These are phyloP conservation scores for Aphanomyces astaci DNA, from an alignment of 352 stramenopile genomes.

Conservation along the genomic window DNA sequence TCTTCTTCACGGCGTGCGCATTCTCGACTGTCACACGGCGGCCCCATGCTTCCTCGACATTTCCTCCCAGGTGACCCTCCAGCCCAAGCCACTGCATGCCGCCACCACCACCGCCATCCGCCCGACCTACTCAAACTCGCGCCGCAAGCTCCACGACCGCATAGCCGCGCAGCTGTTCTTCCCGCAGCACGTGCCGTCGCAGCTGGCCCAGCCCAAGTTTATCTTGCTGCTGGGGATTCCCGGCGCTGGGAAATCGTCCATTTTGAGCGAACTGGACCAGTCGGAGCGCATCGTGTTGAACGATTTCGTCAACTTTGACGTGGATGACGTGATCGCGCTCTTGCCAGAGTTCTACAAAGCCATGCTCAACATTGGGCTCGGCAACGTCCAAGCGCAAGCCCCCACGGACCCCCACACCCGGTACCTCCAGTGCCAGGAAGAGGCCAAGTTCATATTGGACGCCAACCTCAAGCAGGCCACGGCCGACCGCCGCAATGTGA, in stretches of 20 bases:
- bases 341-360: constrained; percentile 74
- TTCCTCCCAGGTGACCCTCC: constrained; percentile 25
- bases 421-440: constrained; percentile 72
- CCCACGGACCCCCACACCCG: constrained; percentile 48
- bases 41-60: constrained; percentile 32
- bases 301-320: constrained; percentile 80
- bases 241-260: constrained; percentile 62
- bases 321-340: constrained; percentile 71
- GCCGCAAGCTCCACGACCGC: constrained; percentile 54
- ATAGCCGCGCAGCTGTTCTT: constrained; percentile 69
- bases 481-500: constrained; percentile 72
- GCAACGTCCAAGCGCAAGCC: constrained; percentile 39
- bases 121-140: constrained; percentile 46
- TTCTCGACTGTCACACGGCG: constrained; percentile 8
- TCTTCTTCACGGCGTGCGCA: not conserved
- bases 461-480: constrained; percentile 70
- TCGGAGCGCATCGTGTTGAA: constrained; percentile 54
- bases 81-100: constrained; percentile 41
- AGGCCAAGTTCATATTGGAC: constrained; percentile 73
- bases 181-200: constrained; percentile 34
- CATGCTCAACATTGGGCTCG: constrained; percentile 72
- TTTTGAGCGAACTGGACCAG: constrained; percentile 63
- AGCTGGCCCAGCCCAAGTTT: constrained; percentile 48
- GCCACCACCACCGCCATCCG: constrained; percentile 33
- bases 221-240: constrained; percentile 62